Evolutionary conservation across 1,139 yeast genomes (phyloP).

Genomic region (Lodderomyces beijingensis): DNA sequence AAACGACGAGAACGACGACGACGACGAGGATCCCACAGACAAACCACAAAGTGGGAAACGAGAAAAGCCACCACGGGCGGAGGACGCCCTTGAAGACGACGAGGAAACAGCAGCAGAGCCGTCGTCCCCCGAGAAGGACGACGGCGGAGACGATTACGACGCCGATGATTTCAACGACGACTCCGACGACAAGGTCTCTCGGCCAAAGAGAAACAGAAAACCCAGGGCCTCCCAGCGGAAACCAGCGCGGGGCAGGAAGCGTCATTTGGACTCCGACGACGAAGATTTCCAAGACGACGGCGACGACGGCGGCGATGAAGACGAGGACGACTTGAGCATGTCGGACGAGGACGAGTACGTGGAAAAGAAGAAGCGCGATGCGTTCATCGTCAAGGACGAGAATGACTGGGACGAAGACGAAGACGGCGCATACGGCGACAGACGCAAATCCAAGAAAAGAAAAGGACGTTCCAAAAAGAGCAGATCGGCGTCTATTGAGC

Average conservation of each 20-base stretch:
- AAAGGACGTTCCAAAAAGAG: slow-evolving; percentile 17
- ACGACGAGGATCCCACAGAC: slow-evolving; percentile 12
- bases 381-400: slow-evolving; percentile 35
- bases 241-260: slow-evolving; percentile 10
- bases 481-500: slow-evolving; percentile 25
- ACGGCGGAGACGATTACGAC: slow-evolving; percentile 10
- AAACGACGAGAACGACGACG: background rate
- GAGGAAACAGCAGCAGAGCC: slow-evolving; percentile 2
- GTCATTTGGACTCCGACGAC: slow-evolving; percentile 14
- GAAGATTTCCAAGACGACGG: slow-evolving; percentile 14
- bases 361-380: slow-evolving; percentile 16
- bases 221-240: slow-evolving; percentile 8
- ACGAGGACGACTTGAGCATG: slow-evolving; percentile 26
- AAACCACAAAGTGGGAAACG: slow-evolving; percentile 3
- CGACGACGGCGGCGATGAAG: slow-evolving; percentile 21
- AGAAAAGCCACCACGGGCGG: slow-evolving; percentile 1
- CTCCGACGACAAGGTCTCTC: slow-evolving; percentile 17
- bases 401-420: slow-evolving; percentile 21
- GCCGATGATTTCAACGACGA: slow-evolving; percentile 15
- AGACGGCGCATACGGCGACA: slow-evolving; percentile 20
- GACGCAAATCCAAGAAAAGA: slow-evolving; percentile 10
- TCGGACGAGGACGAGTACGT: slow-evolving; percentile 32
- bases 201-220: slow-evolving; percentile 22
- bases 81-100: slow-evolving; percentile 1
- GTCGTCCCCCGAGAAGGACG: slow-evolving; percentile 9